A percentile compares a stretch with the other conserved stretches of the same genome.
Evolutionary conservation across 108 stramenopile genomes (phyloP).

Genomic region (Cyclostephanos tholiformis): DNA sequence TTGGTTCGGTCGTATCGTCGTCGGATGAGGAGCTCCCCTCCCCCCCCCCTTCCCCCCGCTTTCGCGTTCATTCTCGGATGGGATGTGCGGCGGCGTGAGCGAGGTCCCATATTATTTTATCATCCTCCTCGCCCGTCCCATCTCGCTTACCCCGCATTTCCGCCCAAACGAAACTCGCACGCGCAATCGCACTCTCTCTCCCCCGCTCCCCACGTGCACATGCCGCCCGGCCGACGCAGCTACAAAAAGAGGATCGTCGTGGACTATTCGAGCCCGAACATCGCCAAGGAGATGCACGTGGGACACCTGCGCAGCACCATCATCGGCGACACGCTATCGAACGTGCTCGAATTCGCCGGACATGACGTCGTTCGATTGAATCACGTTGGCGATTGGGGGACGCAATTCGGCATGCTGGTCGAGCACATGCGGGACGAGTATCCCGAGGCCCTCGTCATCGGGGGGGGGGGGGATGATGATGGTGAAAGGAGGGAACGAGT

Average conservation of each 20-base stretch:
- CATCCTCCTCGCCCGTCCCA: too few species aligned
- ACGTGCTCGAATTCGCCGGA: conserved; percentile 89
- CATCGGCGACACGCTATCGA: conserved; percentile 96
- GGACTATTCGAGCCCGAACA: conserved; percentile 98
- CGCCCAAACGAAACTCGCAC: too few species aligned
- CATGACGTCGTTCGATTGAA: conserved; percentile 94
- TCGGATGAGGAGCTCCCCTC: too few species aligned
- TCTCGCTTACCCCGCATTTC: too few species aligned
- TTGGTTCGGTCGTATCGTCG: too few species aligned
- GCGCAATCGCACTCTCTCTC: too few species aligned
- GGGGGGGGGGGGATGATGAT: background rate
- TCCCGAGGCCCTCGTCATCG: conserved; percentile 72
- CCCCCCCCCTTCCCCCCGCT: too few species aligned
- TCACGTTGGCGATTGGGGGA: conserved; percentile 99
- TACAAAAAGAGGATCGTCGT: conserved; percentile 84
- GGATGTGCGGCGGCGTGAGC: too few species aligned
- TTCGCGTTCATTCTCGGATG: too few species aligned
- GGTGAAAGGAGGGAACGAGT: conserved; percentile 61
- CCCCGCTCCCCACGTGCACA: too few species aligned
- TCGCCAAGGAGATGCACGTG: conserved; percentile 99
- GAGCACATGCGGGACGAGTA: conserved; percentile 96
- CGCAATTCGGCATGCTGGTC: conserved; percentile 98
- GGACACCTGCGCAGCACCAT: conserved; percentile 98
- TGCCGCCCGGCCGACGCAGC: conserved; percentile 3
- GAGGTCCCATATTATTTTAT: too few species aligned